Base-by-base conservation (phyloP, 2,329 filamentous ascomycete genomes). In the Apiospora rasikravindrae region DNA sequence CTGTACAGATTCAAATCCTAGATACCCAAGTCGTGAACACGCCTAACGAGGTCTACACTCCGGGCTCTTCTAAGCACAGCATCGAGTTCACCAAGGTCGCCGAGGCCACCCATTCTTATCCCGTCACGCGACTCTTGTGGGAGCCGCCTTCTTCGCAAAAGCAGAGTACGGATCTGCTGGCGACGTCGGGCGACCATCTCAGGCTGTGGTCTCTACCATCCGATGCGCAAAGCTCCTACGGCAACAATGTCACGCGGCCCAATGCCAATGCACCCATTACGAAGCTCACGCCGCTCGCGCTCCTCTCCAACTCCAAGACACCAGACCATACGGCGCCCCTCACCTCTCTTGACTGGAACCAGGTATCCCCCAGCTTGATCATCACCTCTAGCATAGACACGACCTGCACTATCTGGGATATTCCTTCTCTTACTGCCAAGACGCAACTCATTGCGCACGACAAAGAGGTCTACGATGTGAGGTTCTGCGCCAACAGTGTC, bases 371-470 rank as follows among this genome's bases (percentile, higher is more conserved):
- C 0, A 98, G 96, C 81, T 87, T 99, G 70, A 99, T 99, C 80
- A 99, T 99, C 79, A 99, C 96, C 0, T 98, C 95, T 4, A 98
- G 95, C 81, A 99, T 99, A 79, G 96, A 99, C 80, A 99, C 96
- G 1, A 99, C 96, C 7, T 99, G 96, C 84, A 99, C 96, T 5
- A 99, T 99, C 76, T 99, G 96, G 96, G 96, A 99, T 81, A 99
- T 99, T 71, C 96, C 96, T 4, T 98, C 96, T 0, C 87, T 99
- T 74, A 99, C 96, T 0, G 96, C 96, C 70, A 99, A 99, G 84
- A 99, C 96, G 1, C 96, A 99, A 82, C 87, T 99, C 66, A 99
- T 99, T 83, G 96, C 96, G 26, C 96, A 99, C 82, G 96, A 99
- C 84, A 98, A 98, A 83, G 96, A 99, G 83, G 96, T 99, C 7